A percentile compares a stretch with the other conserved stretches of the same genome.
Evolutionary conservation across 2,329 filamentous ascomycete species (phyloP).

Genomic region (Pseudopyrenochaeta lycopersici): DNA sequence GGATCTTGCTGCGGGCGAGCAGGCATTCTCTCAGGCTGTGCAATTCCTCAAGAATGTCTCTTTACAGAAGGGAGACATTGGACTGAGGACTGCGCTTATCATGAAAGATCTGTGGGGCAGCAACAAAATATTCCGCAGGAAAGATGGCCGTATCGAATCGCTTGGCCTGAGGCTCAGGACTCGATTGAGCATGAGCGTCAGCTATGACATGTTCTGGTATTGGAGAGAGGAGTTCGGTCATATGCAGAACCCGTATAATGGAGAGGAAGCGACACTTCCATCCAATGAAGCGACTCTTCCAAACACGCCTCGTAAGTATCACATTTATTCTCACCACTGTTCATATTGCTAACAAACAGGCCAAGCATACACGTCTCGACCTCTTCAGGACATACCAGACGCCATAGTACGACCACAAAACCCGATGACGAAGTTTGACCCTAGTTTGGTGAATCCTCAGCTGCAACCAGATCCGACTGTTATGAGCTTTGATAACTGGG

Average conservation of each 20-base stretch:
- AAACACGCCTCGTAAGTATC: conserved; percentile 39
- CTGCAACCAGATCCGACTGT: conserved; percentile 27
- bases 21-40: conserved; percentile 41
- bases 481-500: conserved; percentile 40
- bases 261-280: conserved; percentile 33
- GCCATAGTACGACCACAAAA: conserved; percentile 23
- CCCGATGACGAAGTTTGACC: conserved; percentile 37
- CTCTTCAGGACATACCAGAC: conserved; percentile 26
- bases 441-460: conserved; percentile 31
- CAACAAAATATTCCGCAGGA: conserved; percentile 41
- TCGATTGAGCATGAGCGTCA: conserved; percentile 48
- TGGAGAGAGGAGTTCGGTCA: conserved; percentile 50
- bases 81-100: conserved; percentile 38
- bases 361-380: conserved; percentile 25
- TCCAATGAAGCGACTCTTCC: conserved; percentile 34
- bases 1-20: conserved; percentile 44
- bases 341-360: conserved; percentile 14
- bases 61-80: conserved; percentile 45
- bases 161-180: conserved; percentile 43
- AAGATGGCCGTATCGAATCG: conserved; percentile 43
- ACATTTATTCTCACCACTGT: neutral
- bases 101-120: conserved; percentile 48
- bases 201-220: conserved; percentile 52
- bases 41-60: conserved; percentile 45
- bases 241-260: conserved; percentile 48